Percentiles rank a stretch among this genome's conserved stretches.
These are phyloP conservation scores for Solanum stenotomum DNA, from an alignment of 257 asterid species.

Conservation along the genomic window DNA sequence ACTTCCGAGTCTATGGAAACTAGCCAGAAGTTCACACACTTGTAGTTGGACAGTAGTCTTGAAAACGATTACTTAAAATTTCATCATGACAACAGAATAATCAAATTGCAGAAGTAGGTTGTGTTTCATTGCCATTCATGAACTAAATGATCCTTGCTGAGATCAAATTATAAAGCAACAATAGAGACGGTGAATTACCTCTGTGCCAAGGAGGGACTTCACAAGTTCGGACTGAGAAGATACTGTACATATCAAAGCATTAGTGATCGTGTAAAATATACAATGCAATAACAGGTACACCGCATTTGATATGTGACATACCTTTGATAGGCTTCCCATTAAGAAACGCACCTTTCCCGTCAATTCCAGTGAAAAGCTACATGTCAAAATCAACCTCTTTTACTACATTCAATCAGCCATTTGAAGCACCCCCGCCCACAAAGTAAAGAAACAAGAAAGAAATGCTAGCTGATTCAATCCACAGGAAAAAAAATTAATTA, in stretches of 20 bases:
- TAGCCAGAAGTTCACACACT: neutral
- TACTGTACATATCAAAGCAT: slow-evolving; percentile 30
- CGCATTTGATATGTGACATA: neutral
- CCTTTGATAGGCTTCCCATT: slow-evolving; percentile 72
- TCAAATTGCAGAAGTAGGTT: neutral
- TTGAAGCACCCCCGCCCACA: neutral
- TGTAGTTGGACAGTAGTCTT: neutral
- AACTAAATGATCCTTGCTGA: neutral
- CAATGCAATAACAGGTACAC: neutral
- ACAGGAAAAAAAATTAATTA: neutral
- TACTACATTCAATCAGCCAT: neutral
- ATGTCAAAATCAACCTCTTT: slow-evolving; percentile 9
- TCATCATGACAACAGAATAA: neutral
- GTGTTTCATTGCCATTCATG: neutral
- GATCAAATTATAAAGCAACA: neutral
- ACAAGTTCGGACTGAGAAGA: slow-evolving; percentile 72
- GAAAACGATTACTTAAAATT: neutral
- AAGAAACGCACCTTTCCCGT: slow-evolving; percentile 67
- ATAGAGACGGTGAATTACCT: slow-evolving; percentile 26
- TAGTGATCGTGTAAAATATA: neutral
- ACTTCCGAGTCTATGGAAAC: too few species aligned
- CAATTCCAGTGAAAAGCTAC: slow-evolving; percentile 70
- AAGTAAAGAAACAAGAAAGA: neutral
- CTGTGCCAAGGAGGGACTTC: slow-evolving; percentile 77
- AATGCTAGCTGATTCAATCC: neutral